A percentile compares a stretch with the other conserved stretches of the same genome.
Conservation (phyloP, 2,329 filamentous ascomycete species). For the Trichoderma sp. region DNA sequence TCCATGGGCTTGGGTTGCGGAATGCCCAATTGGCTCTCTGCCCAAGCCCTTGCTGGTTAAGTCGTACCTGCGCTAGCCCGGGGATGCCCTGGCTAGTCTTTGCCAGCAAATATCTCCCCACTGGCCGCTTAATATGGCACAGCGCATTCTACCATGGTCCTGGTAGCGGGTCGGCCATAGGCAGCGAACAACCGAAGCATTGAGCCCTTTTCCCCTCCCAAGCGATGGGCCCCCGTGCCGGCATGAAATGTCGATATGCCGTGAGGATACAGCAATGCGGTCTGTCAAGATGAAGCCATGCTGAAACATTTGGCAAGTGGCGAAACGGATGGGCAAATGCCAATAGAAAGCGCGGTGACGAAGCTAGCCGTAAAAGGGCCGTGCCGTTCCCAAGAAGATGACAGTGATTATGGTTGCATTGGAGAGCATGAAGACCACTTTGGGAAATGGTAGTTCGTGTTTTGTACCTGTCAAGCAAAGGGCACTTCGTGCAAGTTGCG, state of each 20-base stretch:
- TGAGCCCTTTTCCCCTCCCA: conserved; percentile 4
- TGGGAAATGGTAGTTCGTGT: neutral
- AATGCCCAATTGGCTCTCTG: conserved; percentile 15
- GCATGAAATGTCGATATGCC: conserved; percentile 5
- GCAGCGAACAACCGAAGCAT: conserved; percentile 18
- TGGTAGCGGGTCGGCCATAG: conserved; percentile 20
- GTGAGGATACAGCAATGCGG: neutral
- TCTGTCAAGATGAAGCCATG: conserved; percentile 7
- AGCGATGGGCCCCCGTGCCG: neutral
- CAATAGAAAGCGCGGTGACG: neutral
- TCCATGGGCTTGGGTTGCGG: conserved; percentile 23
- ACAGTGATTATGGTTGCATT: neutral
- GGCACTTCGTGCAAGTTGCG: too few species aligned
- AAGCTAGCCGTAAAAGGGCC: neutral
- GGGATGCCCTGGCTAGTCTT: conserved; percentile 19
- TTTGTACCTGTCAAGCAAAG: neutral
- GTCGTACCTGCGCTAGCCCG: conserved; percentile 25
- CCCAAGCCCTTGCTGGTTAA: conserved; percentile 7
- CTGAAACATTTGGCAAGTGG: conserved; percentile 2
- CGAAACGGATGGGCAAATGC: neutral
- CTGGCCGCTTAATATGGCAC: conserved; percentile 5
- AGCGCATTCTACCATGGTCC: conserved; percentile 12
- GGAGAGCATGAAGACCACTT: neutral
- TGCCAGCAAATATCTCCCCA: conserved; percentile 3
- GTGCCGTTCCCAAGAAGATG: neutral